Evolutionary conservation across 768 basidiomycete genomes (phyloP).

Genomic region (Dacryopinax spathularia): DNA sequence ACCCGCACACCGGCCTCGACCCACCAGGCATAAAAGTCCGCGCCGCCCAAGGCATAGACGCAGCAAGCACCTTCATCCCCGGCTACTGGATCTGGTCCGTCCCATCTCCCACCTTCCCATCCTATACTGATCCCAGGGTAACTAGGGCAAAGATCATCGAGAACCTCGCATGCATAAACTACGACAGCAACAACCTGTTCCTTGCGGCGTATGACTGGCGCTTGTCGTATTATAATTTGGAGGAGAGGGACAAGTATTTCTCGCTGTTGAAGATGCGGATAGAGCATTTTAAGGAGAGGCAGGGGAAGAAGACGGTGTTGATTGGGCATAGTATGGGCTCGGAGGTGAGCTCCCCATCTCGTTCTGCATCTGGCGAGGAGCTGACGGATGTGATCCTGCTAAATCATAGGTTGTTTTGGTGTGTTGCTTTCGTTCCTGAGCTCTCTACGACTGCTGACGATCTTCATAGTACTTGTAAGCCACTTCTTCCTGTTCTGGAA

Average conservation of each 20-base stretch:
- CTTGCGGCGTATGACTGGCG: slow-evolving; percentile 88
- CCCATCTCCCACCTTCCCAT: neutral
- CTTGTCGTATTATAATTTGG: slow-evolving; percentile 74
- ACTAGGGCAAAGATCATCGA: slow-evolving; percentile 87
- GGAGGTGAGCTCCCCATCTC: slow-evolving; percentile 35
- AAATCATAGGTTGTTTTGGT: slow-evolving; percentile 10
- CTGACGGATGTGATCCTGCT: neutral
- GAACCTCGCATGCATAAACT: slow-evolving; percentile 83
- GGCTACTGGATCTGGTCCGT: slow-evolving; percentile 89
- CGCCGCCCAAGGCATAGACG: slow-evolving; percentile 84
- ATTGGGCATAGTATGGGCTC: slow-evolving; percentile 79
- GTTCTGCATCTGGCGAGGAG: neutral
- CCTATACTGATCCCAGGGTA: neutral
- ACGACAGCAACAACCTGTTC: slow-evolving; percentile 79
- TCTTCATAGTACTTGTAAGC: slow-evolving; percentile 67
- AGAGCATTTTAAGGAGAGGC: slow-evolving; percentile 64
- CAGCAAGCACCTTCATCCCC: slow-evolving; percentile 61
- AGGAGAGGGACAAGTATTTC: slow-evolving; percentile 82
- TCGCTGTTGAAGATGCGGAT: slow-evolving; percentile 67
- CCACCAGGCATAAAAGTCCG: slow-evolving; percentile 72
- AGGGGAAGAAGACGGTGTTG: slow-evolving; percentile 66
- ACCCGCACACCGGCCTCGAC: slow-evolving; percentile 83
- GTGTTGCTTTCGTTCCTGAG: slow-evolving; percentile 34
- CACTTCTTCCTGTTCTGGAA: neutral
- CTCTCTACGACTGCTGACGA: neutral